Evolutionary conservation across 2,329 filamentous ascomycete genomes (phyloP).

Genomic region (Pseudocercospora ulei): DNA sequence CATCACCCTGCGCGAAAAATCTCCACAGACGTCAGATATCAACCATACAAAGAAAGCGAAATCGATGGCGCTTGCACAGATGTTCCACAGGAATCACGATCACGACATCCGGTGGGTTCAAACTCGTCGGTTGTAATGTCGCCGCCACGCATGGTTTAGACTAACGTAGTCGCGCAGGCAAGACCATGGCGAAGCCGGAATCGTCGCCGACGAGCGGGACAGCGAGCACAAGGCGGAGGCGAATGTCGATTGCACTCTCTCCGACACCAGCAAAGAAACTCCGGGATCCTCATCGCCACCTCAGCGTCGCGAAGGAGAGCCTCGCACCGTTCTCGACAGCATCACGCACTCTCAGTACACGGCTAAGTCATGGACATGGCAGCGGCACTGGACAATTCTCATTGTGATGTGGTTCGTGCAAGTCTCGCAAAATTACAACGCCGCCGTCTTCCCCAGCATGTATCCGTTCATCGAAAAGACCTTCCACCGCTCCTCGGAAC

Average conservation of each 20-base stretch:
- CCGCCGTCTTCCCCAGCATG: slow-evolving; percentile 47
- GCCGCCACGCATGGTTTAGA: too few relatives aligned
- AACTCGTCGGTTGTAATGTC: too few relatives aligned
- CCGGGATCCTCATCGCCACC: not conserved
- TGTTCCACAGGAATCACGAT: too few relatives aligned
- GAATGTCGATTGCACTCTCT: not conserved
- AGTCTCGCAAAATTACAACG: slow-evolving; percentile 49
- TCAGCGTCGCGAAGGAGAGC: too few relatives aligned
- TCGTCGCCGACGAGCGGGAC: not conserved
- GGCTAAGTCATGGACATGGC: slow-evolving; percentile 32
- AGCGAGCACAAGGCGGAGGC: not conserved
- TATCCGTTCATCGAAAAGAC: slow-evolving; percentile 52
- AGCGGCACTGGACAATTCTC: slow-evolving; percentile 47
- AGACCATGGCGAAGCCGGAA: not conserved
- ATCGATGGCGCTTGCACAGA: not conserved
- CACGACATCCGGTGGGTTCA: too few relatives aligned
- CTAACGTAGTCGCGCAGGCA: not conserved
- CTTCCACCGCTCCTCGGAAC: slow-evolving; percentile 58
- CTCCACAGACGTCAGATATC: too few relatives aligned
- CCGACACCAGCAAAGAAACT: too few relatives aligned
- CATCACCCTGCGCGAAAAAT: too few relatives aligned
- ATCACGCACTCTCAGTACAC: slow-evolving; percentile 24
- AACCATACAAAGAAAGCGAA: too few relatives aligned
- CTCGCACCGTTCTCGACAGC: slow-evolving; percentile 2
- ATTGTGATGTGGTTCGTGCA: slow-evolving; percentile 47